Evolutionary conservation across 2,329 filamentous ascomycete genomes (phyloP), one percentile per base, ranked within the genome.

Genomic region (Trichoderma afroharzianum): DNA sequence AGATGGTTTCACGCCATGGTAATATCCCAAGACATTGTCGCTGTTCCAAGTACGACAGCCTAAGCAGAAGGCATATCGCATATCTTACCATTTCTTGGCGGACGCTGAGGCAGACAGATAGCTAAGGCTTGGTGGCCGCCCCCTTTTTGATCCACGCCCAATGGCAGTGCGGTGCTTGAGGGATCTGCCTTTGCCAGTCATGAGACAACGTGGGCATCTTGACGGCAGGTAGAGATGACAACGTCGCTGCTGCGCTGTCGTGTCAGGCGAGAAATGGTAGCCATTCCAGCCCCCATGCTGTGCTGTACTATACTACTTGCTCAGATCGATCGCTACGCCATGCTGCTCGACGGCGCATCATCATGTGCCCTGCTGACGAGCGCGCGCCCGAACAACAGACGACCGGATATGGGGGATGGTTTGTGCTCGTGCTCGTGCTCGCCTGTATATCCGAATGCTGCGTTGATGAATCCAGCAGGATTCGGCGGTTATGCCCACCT

Each of bases 181-280:
- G 70, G 63, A 72, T 63, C 71, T 63, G 33, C 71, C 67, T 59
- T 53, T 63, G 47, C 71, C 71, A 72, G 71, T 72, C 71, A 67
- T 67, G 36, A 63, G 68, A 71, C 71, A 72, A 72, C 71, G 71
- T 72, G 71, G 33, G 61, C 66, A 53, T 39, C 50, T 61, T 62
- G 61, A 61, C 55, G 33, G 64, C 32, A 21, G 30, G 36, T 26
- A 53, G 36, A 47, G 11, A 66, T 64, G 61, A 71, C 50, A 58
- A 28, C 68, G 59, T 59, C 33, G 28, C n/a, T 50, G n/a, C 59
- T 58, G 68, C 33, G n/a, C 33, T 59, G 32, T 43, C 68, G 68
- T 64, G 61, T 59, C 68, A 71, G 61, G 61, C 61, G 43, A 61
- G 32, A 71, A 64, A 71, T 66, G 61, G 50, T 28, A 47, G 36